Base-by-base conservation (phyloP, 2,329 filamentous ascomycete genomes). In the Fusarium phyllophilum region DNA sequence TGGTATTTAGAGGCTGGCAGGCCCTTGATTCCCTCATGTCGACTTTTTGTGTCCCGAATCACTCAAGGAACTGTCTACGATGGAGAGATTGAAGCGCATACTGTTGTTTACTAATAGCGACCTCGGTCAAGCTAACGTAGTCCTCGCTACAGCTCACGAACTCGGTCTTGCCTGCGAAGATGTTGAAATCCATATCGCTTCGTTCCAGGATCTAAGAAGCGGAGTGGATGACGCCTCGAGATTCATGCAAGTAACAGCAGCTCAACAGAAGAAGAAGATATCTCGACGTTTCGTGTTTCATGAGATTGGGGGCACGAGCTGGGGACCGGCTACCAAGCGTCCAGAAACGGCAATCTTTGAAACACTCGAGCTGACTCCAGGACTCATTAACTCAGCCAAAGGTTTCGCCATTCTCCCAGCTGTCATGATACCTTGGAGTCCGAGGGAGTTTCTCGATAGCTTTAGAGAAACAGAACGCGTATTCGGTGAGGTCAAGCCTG, bases 51-150 rank as follows among this genome's bases (percentile, higher is more conserved):
- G 8, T 6, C 5, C 12, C 6, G 7, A 20, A 26, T 13, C 14
- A 17, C 6, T 8, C 29, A 6, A 0, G 9, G 0, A 3, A 8
- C 36, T 2, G 0, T 4, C 1, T 13, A 31, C 3, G 0, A 62
- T 58, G 59, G 8, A 24, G 1, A 8, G 2, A 4, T 12, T 1
- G 2, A 22, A 24, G 12, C 33, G 60, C 0, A 1, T 62, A 2
- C 13, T 62, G 1, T 3, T 62, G 7, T 39, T 62, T 14, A 60
- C 54, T 0, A 60, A 60, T 2, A 60, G 60, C 9, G 60, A 62
- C 22, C 33, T 38, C 8, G 33, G 60, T 0, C 60, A 60, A 60
- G 39, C 60, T 11, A 62, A 62, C 3, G 54, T 62, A 9, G 22
- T 62, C 2, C 26, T 62, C 8, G 41, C 60, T 6, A 60, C 54